Evolutionary conservation across 306 rosid genomes (phyloP).

Genomic region (Ormosia semicastrata): DNA sequence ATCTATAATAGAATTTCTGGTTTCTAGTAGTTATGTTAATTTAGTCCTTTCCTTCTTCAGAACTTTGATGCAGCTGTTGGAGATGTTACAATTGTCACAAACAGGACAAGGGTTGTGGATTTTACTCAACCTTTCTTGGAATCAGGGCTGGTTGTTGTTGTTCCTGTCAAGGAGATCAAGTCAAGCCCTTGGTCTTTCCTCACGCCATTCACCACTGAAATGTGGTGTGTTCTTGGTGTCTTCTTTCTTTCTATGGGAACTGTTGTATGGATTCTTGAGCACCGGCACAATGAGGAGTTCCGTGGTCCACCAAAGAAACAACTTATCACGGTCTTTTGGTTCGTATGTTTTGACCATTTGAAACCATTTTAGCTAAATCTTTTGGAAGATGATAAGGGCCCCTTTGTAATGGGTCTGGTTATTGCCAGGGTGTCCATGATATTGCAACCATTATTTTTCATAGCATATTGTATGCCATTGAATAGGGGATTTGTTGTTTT

Average conservation of each 20-base stretch:
- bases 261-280: slow-evolving; percentile 98
- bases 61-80: slow-evolving; percentile 92
- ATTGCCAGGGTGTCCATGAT: background rate
- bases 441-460: background rate
- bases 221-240: slow-evolving; percentile 83
- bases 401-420: background rate
- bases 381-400: background rate
- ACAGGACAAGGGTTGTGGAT: slow-evolving; percentile 83
- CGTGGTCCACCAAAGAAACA: slow-evolving; percentile 88
- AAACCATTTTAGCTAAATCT: slow-evolving; percentile 9
- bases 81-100: slow-evolving; percentile 86
- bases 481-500: background rate
- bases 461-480: background rate
- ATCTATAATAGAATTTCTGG: background rate
- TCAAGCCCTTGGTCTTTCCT: slow-evolving; percentile 95
- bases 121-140: slow-evolving; percentile 93
- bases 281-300: slow-evolving; percentile 76
- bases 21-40: slow-evolving; percentile 20
- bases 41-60: slow-evolving; percentile 44
- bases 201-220: slow-evolving; percentile 73
- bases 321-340: slow-evolving; percentile 80
- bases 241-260: slow-evolving; percentile 84
- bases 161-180: slow-evolving; percentile 64
- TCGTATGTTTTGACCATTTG: slow-evolving; percentile 34
- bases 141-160: slow-evolving; percentile 86